Evolutionary conservation across 2,329 filamentous ascomycete species (phyloP), one percentile per base, ranked within the genome.

Genomic region (Hypoxylon sp.): DNA sequence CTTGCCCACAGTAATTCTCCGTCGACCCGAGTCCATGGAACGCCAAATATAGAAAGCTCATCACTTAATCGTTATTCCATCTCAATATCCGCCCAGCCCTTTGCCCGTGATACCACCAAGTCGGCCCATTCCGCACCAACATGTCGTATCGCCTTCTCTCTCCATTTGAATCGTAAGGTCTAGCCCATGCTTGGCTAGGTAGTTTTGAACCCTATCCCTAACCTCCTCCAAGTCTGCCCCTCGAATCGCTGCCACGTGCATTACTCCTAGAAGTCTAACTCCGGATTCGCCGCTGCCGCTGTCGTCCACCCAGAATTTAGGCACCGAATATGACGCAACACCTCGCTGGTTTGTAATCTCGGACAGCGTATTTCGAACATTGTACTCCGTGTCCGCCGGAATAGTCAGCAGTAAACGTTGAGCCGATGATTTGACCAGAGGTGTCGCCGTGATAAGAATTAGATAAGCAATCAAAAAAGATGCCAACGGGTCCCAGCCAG

Each of bases 301-400:
- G 66, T 97, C 93, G 71, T 96, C 93, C 12, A 96, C 82, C 96
- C 96, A 99, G 75, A 98, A 97, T 72, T 93, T 91, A 6, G 95
- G 94, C 1, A 92, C 92, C 0, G 91, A 86, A 74, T 97, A 98
- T 54, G 91, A 90, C 0, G 91, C 89, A 0, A 99, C 95, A 0
- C 95, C 96, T 30, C 92, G 85, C 65, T 98, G 83, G 51, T 91
- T 90, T 49, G 90, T 89, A 7, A 99, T 89, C 4, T 94, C 94
- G 2, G 93, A 91, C 8, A 99, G 83, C 0, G 91, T 91, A 74
- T 96, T 93, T 62, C 96, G 91, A 60, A 98, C 85, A 63, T 88
- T 90, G 77, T 97, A 98, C 76, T 99, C 96, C 9, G 91, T 86
- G 67, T 93, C 89, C 42, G 92, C 92, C 0, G 96, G 93, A 2